Evolutionary conservation across 345 rosid species (phyloP).

Genomic region (Brassica nigra): DNA sequence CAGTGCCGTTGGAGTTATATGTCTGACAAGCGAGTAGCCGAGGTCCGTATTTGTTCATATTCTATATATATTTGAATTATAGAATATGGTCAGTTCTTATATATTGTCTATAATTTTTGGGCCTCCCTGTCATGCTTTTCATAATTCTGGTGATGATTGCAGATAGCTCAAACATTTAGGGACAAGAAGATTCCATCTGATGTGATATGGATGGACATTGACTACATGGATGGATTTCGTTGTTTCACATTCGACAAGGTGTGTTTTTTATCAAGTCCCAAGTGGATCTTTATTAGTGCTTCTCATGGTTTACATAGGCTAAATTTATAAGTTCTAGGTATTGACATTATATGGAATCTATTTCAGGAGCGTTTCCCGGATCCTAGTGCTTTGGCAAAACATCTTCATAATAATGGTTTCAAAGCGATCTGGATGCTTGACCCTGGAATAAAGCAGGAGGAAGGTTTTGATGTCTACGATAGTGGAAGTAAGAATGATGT

Average conservation of each 20-base stretch:
- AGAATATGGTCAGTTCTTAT: background rate
- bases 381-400: slow-evolving; percentile 61
- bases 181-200: slow-evolving; percentile 87
- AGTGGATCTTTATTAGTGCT: background rate
- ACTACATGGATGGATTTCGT: slow-evolving; percentile 96
- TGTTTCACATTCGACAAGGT: slow-evolving; percentile 95
- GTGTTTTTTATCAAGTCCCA: slow-evolving; percentile 32
- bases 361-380: slow-evolving; percentile 68
- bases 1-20: slow-evolving; percentile 96
- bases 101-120: background rate
- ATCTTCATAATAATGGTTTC: slow-evolving; percentile 67
- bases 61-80: background rate
- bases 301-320: background rate
- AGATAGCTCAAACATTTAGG: slow-evolving; percentile 75
- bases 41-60: slow-evolving; percentile 50
- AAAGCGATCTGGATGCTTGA: slow-evolving; percentile 98
- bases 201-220: slow-evolving; percentile 98
- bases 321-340: background rate
- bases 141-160: slow-evolving; percentile 31
- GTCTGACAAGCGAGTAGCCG: slow-evolving; percentile 73
- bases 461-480: slow-evolving; percentile 66
- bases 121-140: slow-evolving; percentile 28
- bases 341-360: slow-evolving; percentile 21
- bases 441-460: slow-evolving; percentile 86
- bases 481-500: slow-evolving; percentile 64